Evolutionary conservation across 2,329 filamentous ascomycete species (phyloP), one percentile per base, ranked within the genome.

Genomic region (Ceratocystis diversiconidia): DNA sequence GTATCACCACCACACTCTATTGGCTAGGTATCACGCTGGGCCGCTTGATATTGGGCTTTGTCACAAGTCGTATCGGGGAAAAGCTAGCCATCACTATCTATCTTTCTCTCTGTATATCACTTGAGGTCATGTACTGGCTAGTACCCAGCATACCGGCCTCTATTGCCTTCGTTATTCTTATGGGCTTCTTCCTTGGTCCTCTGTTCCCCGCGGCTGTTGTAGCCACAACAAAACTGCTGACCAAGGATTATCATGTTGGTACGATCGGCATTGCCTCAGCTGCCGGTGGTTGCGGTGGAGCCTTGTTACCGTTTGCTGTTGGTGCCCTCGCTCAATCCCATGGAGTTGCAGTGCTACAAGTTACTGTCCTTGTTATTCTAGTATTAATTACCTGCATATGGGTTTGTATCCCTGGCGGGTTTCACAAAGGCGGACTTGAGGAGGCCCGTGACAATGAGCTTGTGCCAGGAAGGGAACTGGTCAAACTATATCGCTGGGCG

Each of bases 11-110:
- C 0, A 92, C 89, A 0, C 86, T 89, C 0, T 95, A 92, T 75
- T 95, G 90, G 90, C 80, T 90, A 55, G 90, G 90, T 0, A 79
- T 95, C 69, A 92, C 89, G 0, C 73, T 90, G 0, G 90, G 90
- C 0, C 79, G 90, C 1, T 76, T 94, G 2, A 73, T 85, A 0
- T 75, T 95, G 17, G 89, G 89, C 0, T 94, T 95, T 70, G 77
- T 92, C 2, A 95, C 90, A 1, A 85, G 86, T 1, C 77, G 80
- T 1, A 77, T 90, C 19, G 89, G 89, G 0, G 90, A 92, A 75
- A 89, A 87, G 72, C 72, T 82, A 17, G 81, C 85, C 48, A 81
- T 87, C 63, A 74, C 79, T 5, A 72, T 77, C 10, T 95, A 94
- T 73, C 79, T 92, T 6, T 71, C 81, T 2, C 72, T 85, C 8